Evolutionary conservation across 495 filamentous ascomycete species (phyloP).

Genomic region (Hamigera avellanea): DNA sequence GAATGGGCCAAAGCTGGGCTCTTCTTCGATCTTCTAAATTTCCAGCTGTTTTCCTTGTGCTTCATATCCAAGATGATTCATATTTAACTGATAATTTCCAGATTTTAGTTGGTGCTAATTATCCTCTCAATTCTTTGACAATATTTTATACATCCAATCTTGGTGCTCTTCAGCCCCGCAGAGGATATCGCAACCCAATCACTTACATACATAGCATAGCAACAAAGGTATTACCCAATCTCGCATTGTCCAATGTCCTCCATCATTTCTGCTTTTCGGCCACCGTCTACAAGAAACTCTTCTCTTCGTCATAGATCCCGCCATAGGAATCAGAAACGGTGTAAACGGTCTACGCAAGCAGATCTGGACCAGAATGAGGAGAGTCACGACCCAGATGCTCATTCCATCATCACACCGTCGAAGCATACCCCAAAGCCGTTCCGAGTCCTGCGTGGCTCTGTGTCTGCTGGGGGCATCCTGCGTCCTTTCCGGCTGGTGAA

Average conservation of each 20-base stretch:
- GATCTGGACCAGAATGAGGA: constrained; percentile 6
- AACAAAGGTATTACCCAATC: too few relatives aligned
- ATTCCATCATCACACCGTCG: constrained; percentile 29
- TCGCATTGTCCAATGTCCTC: constrained; percentile 14
- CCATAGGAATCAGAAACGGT: constrained; percentile 11
- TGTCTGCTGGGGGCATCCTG: constrained; percentile 29
- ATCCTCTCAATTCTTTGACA: too few relatives aligned
- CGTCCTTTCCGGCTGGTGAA: constrained; percentile 51
- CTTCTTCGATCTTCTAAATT: too few relatives aligned
- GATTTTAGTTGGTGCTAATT: too few relatives aligned
- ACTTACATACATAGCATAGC: too few relatives aligned
- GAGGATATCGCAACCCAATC: too few relatives aligned
- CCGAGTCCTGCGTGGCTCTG: constrained; percentile 21
- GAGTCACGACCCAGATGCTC: constrained; percentile 17
- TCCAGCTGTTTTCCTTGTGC: too few relatives aligned
- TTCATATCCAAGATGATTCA: too few relatives aligned
- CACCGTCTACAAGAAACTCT: constrained; percentile 19
- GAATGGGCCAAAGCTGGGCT: too few relatives aligned
- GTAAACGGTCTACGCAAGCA: constrained; percentile 2
- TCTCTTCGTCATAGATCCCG: constrained; percentile 13
- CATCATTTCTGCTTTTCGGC: constrained; percentile 27
- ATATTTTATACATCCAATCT: too few relatives aligned
- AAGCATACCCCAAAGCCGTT: constrained; percentile 30
- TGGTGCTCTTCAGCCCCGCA: too few relatives aligned
- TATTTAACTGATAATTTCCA: too few relatives aligned